Base-by-base conservation (phyloP, 352 stramenopile genomes). In the Phytophthora multivora region DNA sequence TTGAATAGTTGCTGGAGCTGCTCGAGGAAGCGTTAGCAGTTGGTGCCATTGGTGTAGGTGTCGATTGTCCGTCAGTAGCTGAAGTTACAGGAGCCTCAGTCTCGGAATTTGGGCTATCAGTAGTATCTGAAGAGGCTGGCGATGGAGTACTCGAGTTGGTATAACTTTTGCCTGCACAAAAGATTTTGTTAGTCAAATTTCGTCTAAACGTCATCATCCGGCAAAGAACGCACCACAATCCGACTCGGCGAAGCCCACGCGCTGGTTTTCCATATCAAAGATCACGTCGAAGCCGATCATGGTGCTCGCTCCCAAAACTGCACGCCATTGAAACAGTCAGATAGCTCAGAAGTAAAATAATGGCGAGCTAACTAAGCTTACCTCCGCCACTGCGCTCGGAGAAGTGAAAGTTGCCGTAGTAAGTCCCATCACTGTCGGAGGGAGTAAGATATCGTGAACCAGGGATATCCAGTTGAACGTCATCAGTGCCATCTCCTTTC, bases 281-380 rank as follows among this genome's bases (percentile, higher is more conserved):
- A 96, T 87, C n/a, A 94, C 86, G 23, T 96, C 77, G 35, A 88
- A 88, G 2, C 87, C 87, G 21, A 93, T 47, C 87, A 96, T 94
- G 5, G 71, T 77, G 46, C 82, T 93, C 0, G 85, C 83, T 15
- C 87, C 87, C 31, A 96, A 65, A 15, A 96, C 87, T 93, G 5
- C 58, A 51, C 35, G 45, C 28, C 11, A 26, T 9, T 55, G 13
- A 30, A 48, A 45, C 41, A 39, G 11, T 67, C 46, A 66, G 31
- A 6, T 45, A 5, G 46, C 11, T 36, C 21, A 42, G 18, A 38
- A 58, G 46, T 23, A 36, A 47, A 36, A 39, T 10, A 30, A 21
- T 16, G 2, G 16, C 35, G 1, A 41, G 39, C 46, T 33, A 31
- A 1, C 26, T 31, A 33, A 12, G 28, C 76, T 36, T 67, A 95